phyloP scores from a whole-genome alignment of 768 basidiomycete species.

The Gautieria morchelliformis region DNA sequence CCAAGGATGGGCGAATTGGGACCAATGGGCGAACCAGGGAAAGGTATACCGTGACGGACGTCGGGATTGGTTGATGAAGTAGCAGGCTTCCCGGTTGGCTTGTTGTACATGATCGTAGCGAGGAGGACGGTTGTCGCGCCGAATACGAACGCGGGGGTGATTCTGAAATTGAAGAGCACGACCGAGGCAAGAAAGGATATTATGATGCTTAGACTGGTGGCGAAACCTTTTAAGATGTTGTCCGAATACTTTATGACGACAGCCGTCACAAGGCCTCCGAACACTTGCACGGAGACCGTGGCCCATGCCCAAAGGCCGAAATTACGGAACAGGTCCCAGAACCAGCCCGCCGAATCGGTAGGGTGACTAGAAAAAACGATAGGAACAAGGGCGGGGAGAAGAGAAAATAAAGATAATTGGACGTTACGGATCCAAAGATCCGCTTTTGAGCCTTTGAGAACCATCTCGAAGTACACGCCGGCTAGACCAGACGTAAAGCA shows the following conservation, averaged over 20 bases:
- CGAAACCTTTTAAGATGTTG: slow-evolving; percentile 90
- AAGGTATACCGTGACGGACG: slow-evolving; percentile 15
- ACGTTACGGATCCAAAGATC: slow-evolving; percentile 97
- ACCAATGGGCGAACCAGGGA: slow-evolving; percentile 35
- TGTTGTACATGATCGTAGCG: slow-evolving; percentile 90
- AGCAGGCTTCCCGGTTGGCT: slow-evolving; percentile 28
- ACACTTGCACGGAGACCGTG: slow-evolving; percentile 77
- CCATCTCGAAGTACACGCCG: slow-evolving; percentile 98
- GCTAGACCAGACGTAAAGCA: slow-evolving; percentile 95
- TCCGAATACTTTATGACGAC: slow-evolving; percentile 92
- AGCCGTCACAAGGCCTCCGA: slow-evolving; percentile 89
- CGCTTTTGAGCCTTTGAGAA: slow-evolving; percentile 78
- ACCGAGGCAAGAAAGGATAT: slow-evolving; percentile 91
- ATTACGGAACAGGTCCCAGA: slow-evolving; percentile 60
- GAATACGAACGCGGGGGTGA: slow-evolving; percentile 78
- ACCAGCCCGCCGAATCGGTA: slow-evolving; percentile 22
- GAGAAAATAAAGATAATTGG: slow-evolving; percentile 88
- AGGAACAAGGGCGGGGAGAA: slow-evolving; percentile 66
- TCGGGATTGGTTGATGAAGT: neutral
- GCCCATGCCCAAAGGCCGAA: slow-evolving; percentile 91
- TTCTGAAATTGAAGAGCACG: slow-evolving; percentile 79
- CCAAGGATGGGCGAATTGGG: slow-evolving; percentile 52
- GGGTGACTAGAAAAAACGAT: slow-evolving; percentile 13
- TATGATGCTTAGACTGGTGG: slow-evolving; percentile 88
- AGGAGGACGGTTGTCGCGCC: slow-evolving; percentile 77